Percentiles rank a stretch among this genome's conserved stretches.
phyloP scores from a whole-genome alignment of 257 asterid species.

The Oldenlandia corymbosa region DNA sequence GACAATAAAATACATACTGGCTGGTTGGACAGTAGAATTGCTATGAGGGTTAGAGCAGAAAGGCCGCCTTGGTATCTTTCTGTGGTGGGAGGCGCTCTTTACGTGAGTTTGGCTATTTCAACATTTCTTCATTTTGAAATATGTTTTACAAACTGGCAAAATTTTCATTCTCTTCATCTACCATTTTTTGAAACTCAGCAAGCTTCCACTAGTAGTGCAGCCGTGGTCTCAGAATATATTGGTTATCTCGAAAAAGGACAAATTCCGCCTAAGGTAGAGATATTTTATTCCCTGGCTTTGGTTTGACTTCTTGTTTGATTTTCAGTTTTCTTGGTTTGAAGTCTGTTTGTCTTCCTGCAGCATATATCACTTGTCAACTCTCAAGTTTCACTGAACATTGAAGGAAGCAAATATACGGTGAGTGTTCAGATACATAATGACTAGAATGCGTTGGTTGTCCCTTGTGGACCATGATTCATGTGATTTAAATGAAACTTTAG shows the following conservation, averaged over 20 bases:
- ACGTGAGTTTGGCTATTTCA: constrained; percentile 44
- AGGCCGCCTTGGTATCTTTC: constrained; percentile 99
- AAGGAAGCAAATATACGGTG: constrained; percentile 99
- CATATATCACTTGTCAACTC: constrained; percentile 94
- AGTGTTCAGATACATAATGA: constrained; percentile 20
- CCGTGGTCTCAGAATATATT: constrained; percentile 89
- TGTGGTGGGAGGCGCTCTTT: constrained; percentile 98
- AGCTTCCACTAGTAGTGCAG: constrained; percentile 98
- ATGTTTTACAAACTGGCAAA: not conserved
- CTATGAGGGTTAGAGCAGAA: constrained; percentile 99
- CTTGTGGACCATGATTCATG: not conserved
- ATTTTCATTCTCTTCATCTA: constrained; percentile 16
- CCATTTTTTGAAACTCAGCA: constrained; percentile 55
- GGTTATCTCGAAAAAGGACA: constrained; percentile 99
- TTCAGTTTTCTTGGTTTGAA: constrained; percentile 17
- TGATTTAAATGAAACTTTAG: not conserved
- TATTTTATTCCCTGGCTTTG: not conserved
- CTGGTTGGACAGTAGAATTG: constrained; percentile 99
- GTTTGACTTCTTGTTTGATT: constrained; percentile 19
- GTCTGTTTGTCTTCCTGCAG: constrained; percentile 49
- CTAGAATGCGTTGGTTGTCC: not conserved
- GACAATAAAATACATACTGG: constrained; percentile 98
- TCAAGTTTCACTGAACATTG: constrained; percentile 90
- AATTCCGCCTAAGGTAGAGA: constrained; percentile 93
- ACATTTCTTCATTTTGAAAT: constrained; percentile 7